Base-by-base conservation (phyloP, 352 stramenopile genomes). In the Aphanomyces stellatus region DNA sequence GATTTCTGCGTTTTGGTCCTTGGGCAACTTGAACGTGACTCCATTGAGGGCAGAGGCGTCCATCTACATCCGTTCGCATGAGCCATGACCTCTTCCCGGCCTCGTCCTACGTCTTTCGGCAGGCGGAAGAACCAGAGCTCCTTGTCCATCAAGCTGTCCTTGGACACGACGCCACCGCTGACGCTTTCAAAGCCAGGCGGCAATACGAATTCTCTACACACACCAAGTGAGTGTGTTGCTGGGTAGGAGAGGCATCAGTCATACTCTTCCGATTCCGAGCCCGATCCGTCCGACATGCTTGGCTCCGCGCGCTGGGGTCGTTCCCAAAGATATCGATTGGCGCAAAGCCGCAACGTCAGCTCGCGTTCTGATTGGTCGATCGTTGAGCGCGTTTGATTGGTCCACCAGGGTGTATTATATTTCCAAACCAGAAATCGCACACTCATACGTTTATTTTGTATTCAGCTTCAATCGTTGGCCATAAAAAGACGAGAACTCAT, bases 71-170 rank as follows among this genome's bases (percentile, higher is more conserved):
- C 7, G 10, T 55, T 19, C 30, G 30, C 25, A 10, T 42, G 3
- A 19, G 33, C 33, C 5, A 59, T 35, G 7, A 19, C 11, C 19
- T 30, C n/a, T 33, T 0, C 41, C 42, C 10, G 30, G 5, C 22
- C 33, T 22, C 7, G 15, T 30, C 74, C 71, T 69, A 63, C 62
- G 34, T 85, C 76, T 56, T 82, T 76, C 4, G 74, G 77, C 27
- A 80, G 56, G n/a, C 75, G 77, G 30, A 82, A 80, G 37, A 83
- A 68, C 46, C 65, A 69, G 56, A 83, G 46, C 53, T 79, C 78
- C 37, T 70, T 30, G 35, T 82, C 71, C 10, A 46, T 33, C 28
- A 67, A 33, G 1, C 19, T 27, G 10, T 4, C 28, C 35, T 67
- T 67, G 4, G 60, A 42, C n/a, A 67, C 51, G 24, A 41, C 24